Evolutionary conservation across 345 rosid genomes (phyloP), one percentile per base, ranked within the genome.

Genomic region (Populus davidiana): DNA sequence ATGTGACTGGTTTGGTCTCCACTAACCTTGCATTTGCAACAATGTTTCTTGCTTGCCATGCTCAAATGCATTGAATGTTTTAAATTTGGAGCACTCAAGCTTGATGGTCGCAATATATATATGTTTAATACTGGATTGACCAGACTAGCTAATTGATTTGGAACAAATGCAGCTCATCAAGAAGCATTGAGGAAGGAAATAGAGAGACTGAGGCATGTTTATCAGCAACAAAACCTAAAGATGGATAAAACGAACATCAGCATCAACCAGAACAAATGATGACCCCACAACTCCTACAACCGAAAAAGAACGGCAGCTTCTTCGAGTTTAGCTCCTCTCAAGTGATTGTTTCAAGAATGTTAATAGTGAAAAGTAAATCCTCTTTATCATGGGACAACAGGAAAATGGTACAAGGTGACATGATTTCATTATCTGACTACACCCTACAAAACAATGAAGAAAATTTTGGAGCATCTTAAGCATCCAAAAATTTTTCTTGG

Each of bases 131-230:
- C 6, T 18, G 1, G 61, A 21, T 54, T 54, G 25, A 0, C 8
- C 61, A 7, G 20, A 54, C 61, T 20, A 20, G 61, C 63, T 59
- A 13, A 14, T 47, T 47, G 9, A 27, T 27, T 50, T 4, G 29
- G 29, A 41, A 25, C 9, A 69, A 54, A 39, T 77, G 79, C 81
- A 82, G 85, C 85, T 67, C 85, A 82, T 66, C 82, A 82, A 65
- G 85, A 78, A 66, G 85, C 85, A 59, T 63, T 82, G 74, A 82
- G 78, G 79, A 82, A 82, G 67, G 85, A 82, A 50, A 82, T 82
- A 75, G 82, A 82, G 74, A 78, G 85, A 67, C 56, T 82, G 33
- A 82, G 85, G 59, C 82, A 78, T 67, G 82, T 82, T 2, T 82
- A 82, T 67, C 82, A 78, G 3, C 82, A 71, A 66, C 82, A 82